A percentile compares a stretch with the other conserved stretches of the same genome.
Conservation (phyloP, 345 rosid genomes). For the Dipteronia dyeriana region DNA sequence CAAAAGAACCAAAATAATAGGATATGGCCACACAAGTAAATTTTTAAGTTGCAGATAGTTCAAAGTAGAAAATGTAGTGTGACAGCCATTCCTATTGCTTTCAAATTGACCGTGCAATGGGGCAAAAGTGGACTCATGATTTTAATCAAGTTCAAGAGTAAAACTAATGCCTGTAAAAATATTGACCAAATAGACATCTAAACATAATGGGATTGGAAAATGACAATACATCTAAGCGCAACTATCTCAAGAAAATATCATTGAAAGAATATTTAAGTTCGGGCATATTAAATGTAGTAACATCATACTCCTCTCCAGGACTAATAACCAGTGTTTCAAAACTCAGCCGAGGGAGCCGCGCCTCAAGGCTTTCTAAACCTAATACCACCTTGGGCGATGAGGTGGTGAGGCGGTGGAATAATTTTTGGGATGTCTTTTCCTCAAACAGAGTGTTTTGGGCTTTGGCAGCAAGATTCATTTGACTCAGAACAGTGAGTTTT, state of each 20-base stretch:
- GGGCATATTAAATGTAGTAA: neutral
- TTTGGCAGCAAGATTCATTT: too few relatives aligned
- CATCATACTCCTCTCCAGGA: neutral
- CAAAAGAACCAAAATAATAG: neutral
- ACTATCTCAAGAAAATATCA: neutral
- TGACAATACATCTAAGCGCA: neutral
- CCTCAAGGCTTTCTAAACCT: too few relatives aligned
- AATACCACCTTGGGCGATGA: too few relatives aligned
- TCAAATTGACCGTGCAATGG: neutral
- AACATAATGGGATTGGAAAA: neutral
- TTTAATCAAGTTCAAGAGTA: conserved; percentile 8
- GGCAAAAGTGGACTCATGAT: neutral
- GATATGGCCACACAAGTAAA: neutral
- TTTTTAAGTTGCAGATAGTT: neutral
- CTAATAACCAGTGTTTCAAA: too few relatives aligned
- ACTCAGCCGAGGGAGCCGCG: too few relatives aligned
- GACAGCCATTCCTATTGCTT: too few relatives aligned
- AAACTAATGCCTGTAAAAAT: neutral
- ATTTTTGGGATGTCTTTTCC: too few relatives aligned
- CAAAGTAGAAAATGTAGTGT: neutral
- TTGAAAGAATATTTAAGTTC: neutral
- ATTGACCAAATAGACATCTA: neutral
- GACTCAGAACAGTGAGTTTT: too few relatives aligned
- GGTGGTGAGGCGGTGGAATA: too few relatives aligned
- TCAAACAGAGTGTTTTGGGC: too few relatives aligned